Percentiles rank a stretch among this genome's conserved stretches.
phyloP scores from a whole-genome alignment of 2,329 filamentous ascomycete genomes.

The Sporothrix phasma region DNA sequence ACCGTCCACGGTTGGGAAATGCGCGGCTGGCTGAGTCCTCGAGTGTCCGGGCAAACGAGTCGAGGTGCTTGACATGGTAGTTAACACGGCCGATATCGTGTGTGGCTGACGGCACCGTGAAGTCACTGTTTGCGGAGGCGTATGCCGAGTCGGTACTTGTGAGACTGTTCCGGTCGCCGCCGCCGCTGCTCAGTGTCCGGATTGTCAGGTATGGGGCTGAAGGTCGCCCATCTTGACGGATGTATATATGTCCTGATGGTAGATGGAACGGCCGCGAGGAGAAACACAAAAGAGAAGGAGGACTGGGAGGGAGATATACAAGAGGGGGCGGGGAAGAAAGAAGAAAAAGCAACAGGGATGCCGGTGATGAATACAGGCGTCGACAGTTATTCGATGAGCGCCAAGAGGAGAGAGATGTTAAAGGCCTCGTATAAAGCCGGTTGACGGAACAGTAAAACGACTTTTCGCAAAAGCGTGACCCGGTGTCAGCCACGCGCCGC shows the following conservation, averaged over 20 bases:
- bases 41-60: constrained; percentile 43
- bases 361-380: not conserved
- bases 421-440: not conserved
- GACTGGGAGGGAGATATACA: not conserved
- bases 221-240: constrained; percentile 31
- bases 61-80: constrained; percentile 48
- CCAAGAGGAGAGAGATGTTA: not conserved
- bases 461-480: not conserved
- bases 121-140: constrained; percentile 33
- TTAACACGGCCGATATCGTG: constrained; percentile 49
- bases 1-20: constrained; percentile 45
- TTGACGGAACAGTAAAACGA: not conserved
- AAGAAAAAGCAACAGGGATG: not conserved
- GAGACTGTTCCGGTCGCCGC: constrained; percentile 35
- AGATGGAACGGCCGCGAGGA: not conserved
- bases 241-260: not conserved
- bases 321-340: not conserved
- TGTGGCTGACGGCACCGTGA: constrained; percentile 34
- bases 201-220: constrained; percentile 43
- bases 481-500: not conserved
- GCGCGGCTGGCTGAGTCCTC: constrained; percentile 47
- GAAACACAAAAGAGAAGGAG: not conserved
- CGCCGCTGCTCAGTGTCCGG: constrained; percentile 37
- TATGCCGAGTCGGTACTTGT: constrained; percentile 41
- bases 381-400: not conserved